Evolutionary conservation across 345 rosid species (phyloP), one percentile per base, ranked within the genome.

Genomic region (Ricinus communis): DNA sequence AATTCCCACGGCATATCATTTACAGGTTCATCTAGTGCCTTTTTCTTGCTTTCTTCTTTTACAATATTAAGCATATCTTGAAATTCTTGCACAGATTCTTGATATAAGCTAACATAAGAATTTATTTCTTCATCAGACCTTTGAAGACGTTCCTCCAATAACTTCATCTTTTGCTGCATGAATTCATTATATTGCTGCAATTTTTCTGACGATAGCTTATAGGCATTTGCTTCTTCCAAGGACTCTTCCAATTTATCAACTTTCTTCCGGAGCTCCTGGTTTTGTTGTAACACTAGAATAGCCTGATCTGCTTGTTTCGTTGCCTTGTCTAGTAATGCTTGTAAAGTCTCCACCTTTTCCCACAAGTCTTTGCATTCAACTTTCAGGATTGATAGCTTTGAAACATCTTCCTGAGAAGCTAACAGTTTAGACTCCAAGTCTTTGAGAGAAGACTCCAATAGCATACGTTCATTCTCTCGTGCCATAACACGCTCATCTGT

Each of bases 221-320:
- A 89, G 65, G 76, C 77, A 69, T 70, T 83, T 65, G 92, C 97
- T 70, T 89, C 97, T 76, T 90, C 87, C 76, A 91, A 82, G 11
- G 91, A 81, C 65, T 84, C 87, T 83, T 91, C 99, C 79, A 95
- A 81, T 70, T 85, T 87, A 67, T 92, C 96, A 58, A 91, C 97
- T 85, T 87, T 91, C 70, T 74, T 85, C 61, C 80, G 76, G 65
- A 95, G 88, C 59, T 89, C 99, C 74, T 86, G 92, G 75, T 89
- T 95, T 87, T 92, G 86, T 80, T 95, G 92, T 64, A 87, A 81
- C 78, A 84, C 93, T 52, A 82, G 50, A 76, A 86, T 79, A 45
- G 97, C 89, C 77, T 91, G 97, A 81, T 91, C 96, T 55, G 90
- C 99, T 82, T 89, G 93, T 75, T 80, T 80, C 18, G 96, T 87